Base-by-base conservation (phyloP, 2,329 filamentous ascomycete species). In the Elsinoe australis region DNA sequence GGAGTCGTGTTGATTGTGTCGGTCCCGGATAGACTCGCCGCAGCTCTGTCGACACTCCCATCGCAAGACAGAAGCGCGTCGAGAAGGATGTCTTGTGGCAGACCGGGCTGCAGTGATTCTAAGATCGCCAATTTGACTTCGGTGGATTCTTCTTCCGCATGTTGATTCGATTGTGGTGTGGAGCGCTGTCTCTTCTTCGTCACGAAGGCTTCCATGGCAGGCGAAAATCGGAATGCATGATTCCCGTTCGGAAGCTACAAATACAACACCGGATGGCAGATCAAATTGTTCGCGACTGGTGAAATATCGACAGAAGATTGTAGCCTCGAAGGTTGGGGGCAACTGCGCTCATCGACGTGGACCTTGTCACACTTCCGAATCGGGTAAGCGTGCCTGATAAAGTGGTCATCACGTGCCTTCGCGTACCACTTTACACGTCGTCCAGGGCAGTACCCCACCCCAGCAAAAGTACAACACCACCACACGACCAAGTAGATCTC, bases 111-210 rank as follows among this genome's bases (percentile, higher is more conserved):
- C 0, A 95, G 67, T 1, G 92, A 96, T 2, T 83, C 77, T 2
- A 98, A 70, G 1, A 94, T 71, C 1, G 88, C 88, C 10, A 98
- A 69, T 60, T 95, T 96, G 57, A 94, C 72, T 53, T 96, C 92
- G 0, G 92, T 98, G 1, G 85, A 82, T 38, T 94, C 85, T 12
- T 88, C 79, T 12, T 80, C 76, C n/a, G 64, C 53, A 19, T 54
- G 60, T 22, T 46, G 35, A 15, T 53, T 32, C 34, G 33, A 19
- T 19, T 9, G n/a, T 33, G 47, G 47, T 21, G 46, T 31, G 21
- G 29, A 18, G 33, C 33, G 21, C 34, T 58, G 46, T 51, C 54
- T 48, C 51, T 59, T 59, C 14, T 52, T 54, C 5, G 55, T 61
- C 7, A 56, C 51, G 34, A 57, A 59, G 19, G 53, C 48, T 46